Conservation (phyloP, 805 yeast genomes). For the Cyberlindnera lachancei region DNA sequence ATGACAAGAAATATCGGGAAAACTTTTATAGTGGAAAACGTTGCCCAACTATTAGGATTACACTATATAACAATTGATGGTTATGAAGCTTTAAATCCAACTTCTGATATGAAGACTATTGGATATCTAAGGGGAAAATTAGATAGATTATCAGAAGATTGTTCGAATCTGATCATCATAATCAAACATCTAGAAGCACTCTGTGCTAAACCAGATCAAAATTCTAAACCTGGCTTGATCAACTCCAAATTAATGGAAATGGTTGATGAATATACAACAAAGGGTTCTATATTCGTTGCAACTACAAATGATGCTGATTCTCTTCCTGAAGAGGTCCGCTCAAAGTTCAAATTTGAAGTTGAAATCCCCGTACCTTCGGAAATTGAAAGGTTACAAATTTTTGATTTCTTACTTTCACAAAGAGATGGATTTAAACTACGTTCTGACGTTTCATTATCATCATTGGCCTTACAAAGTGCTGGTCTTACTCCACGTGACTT, state of each 20-base stretch:
- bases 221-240: conserved; percentile 27
- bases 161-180: conserved; percentile 43
- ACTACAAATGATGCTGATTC: conserved; percentile 64
- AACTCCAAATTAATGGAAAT: conserved; percentile 47
- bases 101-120: conserved; percentile 69
- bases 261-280: conserved; percentile 44
- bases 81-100: conserved; percentile 54
- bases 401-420: conserved; percentile 41
- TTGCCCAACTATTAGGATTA: conserved; percentile 53
- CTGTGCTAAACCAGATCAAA: conserved; percentile 59
- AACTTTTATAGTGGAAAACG: conserved; percentile 47
- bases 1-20: conserved; percentile 76
- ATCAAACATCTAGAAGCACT: conserved; percentile 71
- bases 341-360: conserved; percentile 69
- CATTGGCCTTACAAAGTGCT: conserved; percentile 80
- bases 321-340: conserved; percentile 57
- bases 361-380: conserved; percentile 75
- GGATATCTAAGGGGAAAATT: conserved; percentile 73
- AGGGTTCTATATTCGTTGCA: conserved; percentile 47
- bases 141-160: conserved; percentile 48
- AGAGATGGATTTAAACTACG: conserved; percentile 19
- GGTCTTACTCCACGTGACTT: conserved; percentile 87
- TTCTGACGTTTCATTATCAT: conserved; percentile 45
- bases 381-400: conserved; percentile 58
- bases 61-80: conserved; percentile 67